These are phyloP conservation scores for Blastobotrys malaysiensis DNA, from an alignment of 1,139 yeast species.

Conservation along the genomic window DNA sequence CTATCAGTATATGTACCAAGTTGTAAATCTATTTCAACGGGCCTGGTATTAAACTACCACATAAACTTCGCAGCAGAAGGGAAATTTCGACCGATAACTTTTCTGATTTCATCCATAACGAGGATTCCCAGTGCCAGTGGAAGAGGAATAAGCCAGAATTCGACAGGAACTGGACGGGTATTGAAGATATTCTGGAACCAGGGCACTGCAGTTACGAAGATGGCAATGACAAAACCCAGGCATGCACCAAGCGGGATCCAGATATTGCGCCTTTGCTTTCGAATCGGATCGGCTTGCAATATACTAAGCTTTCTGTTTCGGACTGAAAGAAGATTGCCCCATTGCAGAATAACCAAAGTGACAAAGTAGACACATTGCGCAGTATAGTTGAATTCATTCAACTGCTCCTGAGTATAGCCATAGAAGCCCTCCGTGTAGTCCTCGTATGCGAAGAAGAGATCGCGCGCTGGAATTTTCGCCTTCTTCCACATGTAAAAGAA, in stretches of 20 bases:
- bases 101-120: slow-evolving; percentile 43
- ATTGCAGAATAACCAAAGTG: slow-evolving; percentile 47
- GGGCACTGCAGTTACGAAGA: slow-evolving; percentile 45
- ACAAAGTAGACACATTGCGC: slow-evolving; percentile 48
- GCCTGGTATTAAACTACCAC: background rate
- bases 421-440: slow-evolving; percentile 30
- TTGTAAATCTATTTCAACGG: too few species aligned
- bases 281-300: slow-evolving; percentile 39
- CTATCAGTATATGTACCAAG: too few species aligned
- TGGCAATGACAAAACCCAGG: slow-evolving; percentile 40
- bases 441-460: slow-evolving; percentile 40
- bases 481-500: slow-evolving; percentile 39
- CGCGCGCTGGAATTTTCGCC: slow-evolving; percentile 37
- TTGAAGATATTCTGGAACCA: slow-evolving; percentile 39
- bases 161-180: slow-evolving; percentile 43
- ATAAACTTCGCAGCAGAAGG: background rate
- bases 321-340: slow-evolving; percentile 44
- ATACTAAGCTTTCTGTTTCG: slow-evolving; percentile 44
- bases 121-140: slow-evolving; percentile 43
- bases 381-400: slow-evolving; percentile 30
- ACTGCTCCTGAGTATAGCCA: slow-evolving; percentile 21
- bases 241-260: slow-evolving; percentile 37
- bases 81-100: slow-evolving; percentile 34
- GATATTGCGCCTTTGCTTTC: slow-evolving; percentile 29
- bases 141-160: slow-evolving; percentile 44